phyloP scores from a whole-genome alignment of 805 yeast genomes.

The Teunomyces stri region DNA sequence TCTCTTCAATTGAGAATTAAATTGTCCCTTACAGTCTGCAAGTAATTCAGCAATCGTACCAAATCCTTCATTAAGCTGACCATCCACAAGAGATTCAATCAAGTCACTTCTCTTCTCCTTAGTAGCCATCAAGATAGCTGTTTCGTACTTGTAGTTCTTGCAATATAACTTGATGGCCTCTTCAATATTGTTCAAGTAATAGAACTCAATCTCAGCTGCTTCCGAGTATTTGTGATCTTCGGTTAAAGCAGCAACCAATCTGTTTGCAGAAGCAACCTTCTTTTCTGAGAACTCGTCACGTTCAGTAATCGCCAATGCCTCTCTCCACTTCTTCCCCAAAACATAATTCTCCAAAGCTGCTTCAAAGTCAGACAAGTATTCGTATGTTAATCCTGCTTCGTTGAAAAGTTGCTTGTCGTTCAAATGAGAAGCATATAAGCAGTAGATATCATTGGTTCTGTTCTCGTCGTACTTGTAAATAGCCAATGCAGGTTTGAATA shows the following conservation, averaged over 20 bases:
- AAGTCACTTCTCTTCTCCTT: conserved; percentile 44
- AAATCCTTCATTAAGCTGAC: conserved; percentile 81
- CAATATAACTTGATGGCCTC: conserved; percentile 69
- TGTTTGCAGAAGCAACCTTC: conserved; percentile 50
- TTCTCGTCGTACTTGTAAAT: conserved; percentile 54
- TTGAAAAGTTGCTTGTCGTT: conserved; percentile 52
- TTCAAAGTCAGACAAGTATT: conserved; percentile 53
- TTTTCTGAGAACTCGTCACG: conserved; percentile 37
- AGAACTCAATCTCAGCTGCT: conserved; percentile 73
- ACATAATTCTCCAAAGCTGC: conserved; percentile 71
- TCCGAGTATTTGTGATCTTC: conserved; percentile 73
- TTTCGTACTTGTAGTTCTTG: conserved; percentile 69
- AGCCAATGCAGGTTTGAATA: conserved; percentile 67
- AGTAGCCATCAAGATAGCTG: conserved; percentile 66
- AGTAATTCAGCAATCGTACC: conserved; percentile 82
- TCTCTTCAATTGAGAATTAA: conserved; percentile 77
- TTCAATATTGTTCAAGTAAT: conserved; percentile 58
- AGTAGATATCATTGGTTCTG: conserved; percentile 54
- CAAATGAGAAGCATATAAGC: conserved; percentile 61
- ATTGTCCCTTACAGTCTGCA: conserved; percentile 90
- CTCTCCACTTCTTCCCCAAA: conserved; percentile 76
- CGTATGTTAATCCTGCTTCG: conserved; percentile 82
- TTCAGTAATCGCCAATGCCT: conserved; percentile 66
- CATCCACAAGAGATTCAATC: conserved; percentile 61
- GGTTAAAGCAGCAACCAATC: conserved; percentile 55